These are phyloP conservation scores for Cotoneaster glaucophyllus DNA, from an alignment of 306 rosid genomes.

Conservation along the genomic window DNA sequence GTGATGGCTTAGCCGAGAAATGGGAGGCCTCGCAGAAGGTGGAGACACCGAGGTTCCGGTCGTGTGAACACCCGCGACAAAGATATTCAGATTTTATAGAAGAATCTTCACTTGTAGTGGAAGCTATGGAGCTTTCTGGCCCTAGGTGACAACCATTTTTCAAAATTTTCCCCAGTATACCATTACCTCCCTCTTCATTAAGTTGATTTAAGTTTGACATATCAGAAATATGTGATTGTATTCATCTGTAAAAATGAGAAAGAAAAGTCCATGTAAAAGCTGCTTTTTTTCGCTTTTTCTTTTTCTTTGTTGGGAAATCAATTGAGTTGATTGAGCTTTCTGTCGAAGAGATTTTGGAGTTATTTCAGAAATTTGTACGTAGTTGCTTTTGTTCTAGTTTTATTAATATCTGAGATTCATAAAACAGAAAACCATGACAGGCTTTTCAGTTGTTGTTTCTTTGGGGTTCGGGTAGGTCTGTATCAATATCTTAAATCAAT, in stretches of 20 bases:
- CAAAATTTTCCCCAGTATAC: slow-evolving; percentile 5
- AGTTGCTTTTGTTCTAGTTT: neutral
- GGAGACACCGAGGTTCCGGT: slow-evolving; percentile 64
- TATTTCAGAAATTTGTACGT: slow-evolving; percentile 7
- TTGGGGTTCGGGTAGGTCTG: neutral
- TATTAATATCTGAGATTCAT: neutral
- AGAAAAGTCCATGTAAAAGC: slow-evolving; percentile 44
- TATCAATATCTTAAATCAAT: too few species aligned
- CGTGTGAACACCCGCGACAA: slow-evolving; percentile 58
- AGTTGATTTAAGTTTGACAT: slow-evolving; percentile 22
- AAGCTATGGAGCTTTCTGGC: slow-evolving; percentile 99
- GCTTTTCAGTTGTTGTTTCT: neutral
- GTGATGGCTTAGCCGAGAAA: slow-evolving; percentile 93
- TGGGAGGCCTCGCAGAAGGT: slow-evolving; percentile 90
- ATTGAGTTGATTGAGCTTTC: slow-evolving; percentile 21
- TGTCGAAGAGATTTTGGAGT: slow-evolving; percentile 18
- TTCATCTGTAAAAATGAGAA: slow-evolving; percentile 45
- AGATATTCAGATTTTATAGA: slow-evolving; percentile 85
- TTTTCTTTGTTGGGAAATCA: slow-evolving; percentile 21
- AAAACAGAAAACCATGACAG: neutral
- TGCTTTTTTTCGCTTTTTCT: slow-evolving; percentile 6
- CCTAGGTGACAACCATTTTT: slow-evolving; percentile 71
- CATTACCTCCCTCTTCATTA: slow-evolving; percentile 10
- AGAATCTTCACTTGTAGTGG: slow-evolving; percentile 83
- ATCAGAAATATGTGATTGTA: slow-evolving; percentile 19